These are phyloP conservation scores for Mortierella sp. DNA, from an alignment of 371 early-diverging fungal genomes.

Conservation along the genomic window DNA sequence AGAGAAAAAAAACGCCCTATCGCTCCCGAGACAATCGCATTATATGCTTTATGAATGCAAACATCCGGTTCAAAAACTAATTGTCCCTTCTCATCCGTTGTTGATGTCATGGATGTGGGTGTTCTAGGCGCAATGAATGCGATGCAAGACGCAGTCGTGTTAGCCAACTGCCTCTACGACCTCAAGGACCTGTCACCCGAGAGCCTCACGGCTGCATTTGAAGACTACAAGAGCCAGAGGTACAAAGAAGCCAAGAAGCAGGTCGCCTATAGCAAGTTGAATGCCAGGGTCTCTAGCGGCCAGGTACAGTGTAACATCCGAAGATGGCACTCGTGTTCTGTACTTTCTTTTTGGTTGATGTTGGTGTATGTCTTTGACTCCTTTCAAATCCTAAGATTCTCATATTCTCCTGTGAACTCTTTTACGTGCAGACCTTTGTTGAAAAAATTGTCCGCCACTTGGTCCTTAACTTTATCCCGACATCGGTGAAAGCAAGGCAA, in stretches of 20 bases:
- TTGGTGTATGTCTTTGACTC: neutral
- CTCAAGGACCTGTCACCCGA: neutral
- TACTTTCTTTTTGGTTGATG: neutral
- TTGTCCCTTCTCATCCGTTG: too few relatives aligned
- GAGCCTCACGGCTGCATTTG: constrained; percentile 10
- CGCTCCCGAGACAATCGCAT: neutral
- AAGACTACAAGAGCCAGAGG: constrained; percentile 15
- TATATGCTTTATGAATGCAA: neutral
- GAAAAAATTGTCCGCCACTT: neutral
- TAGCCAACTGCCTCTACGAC: constrained; percentile 19
- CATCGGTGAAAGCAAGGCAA: neutral
- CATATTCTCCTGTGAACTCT: neutral
- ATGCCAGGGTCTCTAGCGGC: constrained; percentile 9
- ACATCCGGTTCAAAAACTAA: neutral
- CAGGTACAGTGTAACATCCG: neutral
- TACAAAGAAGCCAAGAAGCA: neutral
- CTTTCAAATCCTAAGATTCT: too few relatives aligned
- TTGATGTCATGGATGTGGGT: neutral
- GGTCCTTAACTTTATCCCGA: neutral
- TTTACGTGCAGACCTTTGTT: neutral
- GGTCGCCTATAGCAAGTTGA: neutral
- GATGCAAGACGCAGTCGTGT: constrained; percentile 17
- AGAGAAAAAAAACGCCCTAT: too few relatives aligned
- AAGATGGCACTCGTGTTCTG: neutral
- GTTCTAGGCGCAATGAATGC: constrained; percentile 28